A percentile compares a stretch with the other conserved stretches of the same genome.
Evolutionary conservation across 352 stramenopile species (phyloP).

Genomic region (Pythium aphanidermatum): DNA sequence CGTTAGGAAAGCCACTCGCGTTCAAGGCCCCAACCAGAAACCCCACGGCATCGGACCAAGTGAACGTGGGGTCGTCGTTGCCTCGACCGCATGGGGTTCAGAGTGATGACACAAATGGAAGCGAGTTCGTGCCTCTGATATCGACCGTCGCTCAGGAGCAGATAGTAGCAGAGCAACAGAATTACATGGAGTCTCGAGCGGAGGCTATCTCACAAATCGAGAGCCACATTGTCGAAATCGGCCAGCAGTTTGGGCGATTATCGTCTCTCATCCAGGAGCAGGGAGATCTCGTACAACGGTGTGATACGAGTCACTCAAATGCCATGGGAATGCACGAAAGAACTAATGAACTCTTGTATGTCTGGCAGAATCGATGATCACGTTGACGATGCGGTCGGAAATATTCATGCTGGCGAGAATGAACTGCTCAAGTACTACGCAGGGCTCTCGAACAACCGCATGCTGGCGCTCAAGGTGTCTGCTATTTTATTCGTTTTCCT

Average conservation of each 20-base stretch:
- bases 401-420: conserved; percentile 70
- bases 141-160: conserved; percentile 67
- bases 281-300: conserved; percentile 76
- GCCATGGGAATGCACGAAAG: too few relatives aligned
- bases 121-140: conserved; percentile 67
- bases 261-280: conserved; percentile 80
- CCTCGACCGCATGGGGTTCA: conserved; percentile 50
- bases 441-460: conserved; percentile 82
- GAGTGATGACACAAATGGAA: conserved; percentile 22
- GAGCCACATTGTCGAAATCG: conserved; percentile 84
- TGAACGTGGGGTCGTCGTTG: conserved; percentile 43
- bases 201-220: conserved; percentile 82
- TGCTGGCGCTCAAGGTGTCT: conserved; percentile 80
- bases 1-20: conserved; percentile 65
- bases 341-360: too few relatives aligned
- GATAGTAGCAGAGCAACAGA: conserved; percentile 70
- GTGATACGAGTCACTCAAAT: too few relatives aligned
- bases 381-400: conserved; percentile 71
- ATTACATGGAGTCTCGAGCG: conserved; percentile 64
- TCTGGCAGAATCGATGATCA: conserved; percentile 87
- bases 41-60: conserved; percentile 12
- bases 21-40: conserved; percentile 41
- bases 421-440: conserved; percentile 84
- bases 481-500: conserved; percentile 86
- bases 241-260: conserved; percentile 74